Base-by-base conservation (phyloP, 352 stramenopile genomes). In the Salisapilia sapeloensis region DNA sequence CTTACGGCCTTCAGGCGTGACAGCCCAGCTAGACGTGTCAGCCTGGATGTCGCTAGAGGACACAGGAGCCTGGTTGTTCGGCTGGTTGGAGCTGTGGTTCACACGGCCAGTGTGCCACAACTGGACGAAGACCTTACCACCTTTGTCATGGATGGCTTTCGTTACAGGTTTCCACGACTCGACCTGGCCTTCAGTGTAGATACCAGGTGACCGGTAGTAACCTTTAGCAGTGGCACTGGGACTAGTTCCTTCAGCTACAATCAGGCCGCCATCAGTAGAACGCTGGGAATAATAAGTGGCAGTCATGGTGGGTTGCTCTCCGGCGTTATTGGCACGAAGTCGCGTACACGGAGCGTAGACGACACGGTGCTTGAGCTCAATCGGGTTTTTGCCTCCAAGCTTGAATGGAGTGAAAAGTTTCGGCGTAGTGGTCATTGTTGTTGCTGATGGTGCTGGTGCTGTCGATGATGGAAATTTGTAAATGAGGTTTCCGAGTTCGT, bases 41-140 rank as follows among this genome's bases (percentile, higher is more conserved):
- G 40, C 47, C n/a, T n/a, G n/a, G n/a, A n/a, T n/a, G 4, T 47
- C 46, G 10, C 46, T 75, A 2, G 75, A 34, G 8, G 52, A 71
- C 14, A 83, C 55, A 16, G 56, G 60, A 3, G 53, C 31, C 29
- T 65, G 45, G 4, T 57, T 61, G 24, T 60, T 56, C 15, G 53
- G 54, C 44, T 84, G 67, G 33, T 64, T 67, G 5, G 54, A 39
- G 8, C 56, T 53, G 40, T 90, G 67, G 0, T 45, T 33, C 28
- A 42, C 29, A 26, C 64, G 48, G 24, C 74, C 74, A 23, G 65
- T 57, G 43, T 90, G 70, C 67, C 67, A 84, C 6, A 90, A 37
- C 47, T 90, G 74, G 27, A 60, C 15, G 37, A 58, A 76, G 27
- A 86, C 82, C 19, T 50, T 50, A 29, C 48, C 57, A 28, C 40